phyloP scores from a whole-genome alignment of 1,284 basidiomycete genomes.

The Vanrija humicola region DNA sequence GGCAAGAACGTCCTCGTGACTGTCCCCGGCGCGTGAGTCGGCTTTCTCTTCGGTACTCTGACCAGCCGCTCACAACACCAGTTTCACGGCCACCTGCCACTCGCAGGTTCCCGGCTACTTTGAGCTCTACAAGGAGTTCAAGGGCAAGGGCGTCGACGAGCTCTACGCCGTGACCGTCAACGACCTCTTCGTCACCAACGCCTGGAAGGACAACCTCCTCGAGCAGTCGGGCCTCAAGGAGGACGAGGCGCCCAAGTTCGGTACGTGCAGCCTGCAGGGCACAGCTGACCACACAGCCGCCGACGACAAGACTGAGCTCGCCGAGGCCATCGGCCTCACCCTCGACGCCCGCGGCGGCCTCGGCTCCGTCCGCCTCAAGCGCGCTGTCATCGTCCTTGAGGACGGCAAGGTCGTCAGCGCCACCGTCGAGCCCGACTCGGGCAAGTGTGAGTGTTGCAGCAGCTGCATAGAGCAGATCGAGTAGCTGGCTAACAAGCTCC shows the following conservation, averaged over 20 bases:
- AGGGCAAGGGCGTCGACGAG: constrained; percentile 63
- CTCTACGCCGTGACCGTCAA: constrained; percentile 69
- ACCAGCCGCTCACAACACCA: constrained; percentile 4
- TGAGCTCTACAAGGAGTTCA: constrained; percentile 59
- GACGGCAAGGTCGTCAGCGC: constrained; percentile 57
- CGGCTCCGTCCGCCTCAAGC: constrained; percentile 65
- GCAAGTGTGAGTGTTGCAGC: constrained; percentile 45
- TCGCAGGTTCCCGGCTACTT: constrained; percentile 66
- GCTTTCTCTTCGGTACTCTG: neutral
- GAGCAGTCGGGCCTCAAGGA: constrained; percentile 5
- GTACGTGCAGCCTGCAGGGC: constrained; percentile 21
- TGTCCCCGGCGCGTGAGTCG: constrained; percentile 41
- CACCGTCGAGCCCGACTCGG: constrained; percentile 59
- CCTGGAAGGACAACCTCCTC: constrained; percentile 67
- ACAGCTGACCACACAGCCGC: constrained; percentile 49
- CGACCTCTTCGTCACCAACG: constrained; percentile 60
- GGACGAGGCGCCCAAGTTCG: constrained; percentile 36
- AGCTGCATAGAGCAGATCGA: neutral
- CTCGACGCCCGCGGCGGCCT: constrained; percentile 62
- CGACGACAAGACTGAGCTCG: constrained; percentile 63
- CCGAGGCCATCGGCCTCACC: constrained; percentile 58
- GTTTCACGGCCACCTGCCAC: constrained; percentile 58
- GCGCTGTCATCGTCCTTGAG: constrained; percentile 50
- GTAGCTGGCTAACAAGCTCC: neutral
- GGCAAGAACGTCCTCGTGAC: constrained; percentile 70